Conservation (phyloP, 331 rosid species). For the Quercus phellos region DNA sequence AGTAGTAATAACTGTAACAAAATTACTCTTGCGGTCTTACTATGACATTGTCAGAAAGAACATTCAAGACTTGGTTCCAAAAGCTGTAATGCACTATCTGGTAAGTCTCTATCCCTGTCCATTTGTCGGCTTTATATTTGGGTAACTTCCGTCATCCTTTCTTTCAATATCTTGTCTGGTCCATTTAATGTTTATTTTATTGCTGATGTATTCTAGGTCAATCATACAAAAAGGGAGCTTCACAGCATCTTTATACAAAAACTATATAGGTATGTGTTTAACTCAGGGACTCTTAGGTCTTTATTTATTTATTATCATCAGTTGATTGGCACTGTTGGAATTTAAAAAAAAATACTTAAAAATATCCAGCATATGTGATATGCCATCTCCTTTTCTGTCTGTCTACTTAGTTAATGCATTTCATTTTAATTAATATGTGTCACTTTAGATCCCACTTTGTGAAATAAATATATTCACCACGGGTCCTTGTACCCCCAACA, state of each 20-base stretch:
- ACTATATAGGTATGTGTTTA: slow-evolving; percentile 24
- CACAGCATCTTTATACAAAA: slow-evolving; percentile 8
- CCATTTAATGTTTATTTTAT: neutral
- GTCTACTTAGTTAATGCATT: neutral
- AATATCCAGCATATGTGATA: no score
- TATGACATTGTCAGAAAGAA: slow-evolving; percentile 44
- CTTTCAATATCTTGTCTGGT: neutral
- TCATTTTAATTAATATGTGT: neutral
- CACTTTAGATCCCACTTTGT: neutral
- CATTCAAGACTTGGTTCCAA: slow-evolving; percentile 42
- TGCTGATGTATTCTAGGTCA: slow-evolving; percentile 24
- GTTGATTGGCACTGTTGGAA: neutral
- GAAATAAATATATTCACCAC: neutral
- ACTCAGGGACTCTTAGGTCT: neutral
- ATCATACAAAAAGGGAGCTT: slow-evolving; percentile 19
- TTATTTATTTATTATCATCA: neutral
- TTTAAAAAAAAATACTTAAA: neutral
- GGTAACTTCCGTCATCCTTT: neutral
- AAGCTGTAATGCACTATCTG: slow-evolving; percentile 52
- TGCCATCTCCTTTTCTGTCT: no score
- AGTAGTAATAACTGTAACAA: slow-evolving; percentile 27
- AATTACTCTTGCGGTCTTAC: slow-evolving; percentile 36
- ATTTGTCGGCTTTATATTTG: neutral
- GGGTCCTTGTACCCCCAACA: neutral
- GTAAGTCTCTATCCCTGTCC: slow-evolving; percentile 7